Base-by-base conservation (phyloP, 2,329 filamentous ascomycete species). In the Cryoendolithus antarcticus region DNA sequence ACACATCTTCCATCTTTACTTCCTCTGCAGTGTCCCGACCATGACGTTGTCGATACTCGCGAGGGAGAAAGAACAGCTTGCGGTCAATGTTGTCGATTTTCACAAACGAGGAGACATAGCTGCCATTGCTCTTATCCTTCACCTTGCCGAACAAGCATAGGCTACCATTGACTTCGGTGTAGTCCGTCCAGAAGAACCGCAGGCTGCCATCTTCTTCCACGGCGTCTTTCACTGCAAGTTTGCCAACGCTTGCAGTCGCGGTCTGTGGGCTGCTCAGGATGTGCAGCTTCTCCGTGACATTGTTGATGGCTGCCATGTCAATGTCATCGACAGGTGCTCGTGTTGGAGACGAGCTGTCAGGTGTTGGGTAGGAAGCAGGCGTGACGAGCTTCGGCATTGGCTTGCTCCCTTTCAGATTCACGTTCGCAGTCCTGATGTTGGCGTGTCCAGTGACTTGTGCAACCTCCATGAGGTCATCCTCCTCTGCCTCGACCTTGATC, bases 121-220 rank as follows among this genome's bases (percentile, higher is more conserved):
- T 69, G 37, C 75, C 78, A 1, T 76, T 84, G 52, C 78, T 82
- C 61, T 88, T 94, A 65, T 95, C 86, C 52, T 86, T 77, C 15
- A 95, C 89, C 58, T 98, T 98, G 47, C 91, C 91, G 55, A 98
- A 96, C 8, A 98, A 72, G 59, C 86, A 96, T 7, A 98, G 67
- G 49, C 80, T 91, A 43, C 89, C 89, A 53, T 88, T 86, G 57
- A 94, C 69, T 57, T 98, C 91, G 1, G 82, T 86, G 55, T 94
- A 98, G 61, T 98, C 91, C 6, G 84, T 82, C 91, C 91, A 98
- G 66, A 95, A 98, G 67, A 98, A 86, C 49, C 81, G 80, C 24
- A 98, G 69, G 50, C 83, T 93, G 29, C 89, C 91, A 54, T 98
- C 88, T 46, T 84, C 78, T 59, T 96, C 89, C n/a, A 93, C 65